A percentile compares a stretch with the other conserved stretches of the same genome.
phyloP scores from a whole-genome alignment of 495 filamentous ascomycete genomes.

The Neurospora sp. region DNA sequence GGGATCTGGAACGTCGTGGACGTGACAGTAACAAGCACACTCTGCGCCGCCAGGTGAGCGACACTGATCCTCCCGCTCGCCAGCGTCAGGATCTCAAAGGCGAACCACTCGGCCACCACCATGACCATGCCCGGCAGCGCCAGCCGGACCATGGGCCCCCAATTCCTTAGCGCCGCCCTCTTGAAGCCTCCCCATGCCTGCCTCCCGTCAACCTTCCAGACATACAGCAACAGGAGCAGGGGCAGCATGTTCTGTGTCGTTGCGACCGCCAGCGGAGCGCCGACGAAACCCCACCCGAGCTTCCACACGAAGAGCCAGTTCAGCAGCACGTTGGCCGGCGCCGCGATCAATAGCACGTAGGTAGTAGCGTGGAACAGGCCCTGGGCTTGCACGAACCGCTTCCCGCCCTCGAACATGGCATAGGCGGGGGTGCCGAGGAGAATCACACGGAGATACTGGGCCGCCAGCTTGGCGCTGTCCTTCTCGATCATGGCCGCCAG shows the following conservation, averaged over 20 bases:
- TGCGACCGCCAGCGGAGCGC: conserved; percentile 78
- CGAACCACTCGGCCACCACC: conserved; percentile 85
- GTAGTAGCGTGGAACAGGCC: conserved; percentile 61
- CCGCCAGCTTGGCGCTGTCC: conserved; percentile 53
- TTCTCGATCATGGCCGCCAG: conserved; percentile 47
- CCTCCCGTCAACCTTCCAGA: conserved; percentile 62
- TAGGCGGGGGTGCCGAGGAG: conserved; percentile 57
- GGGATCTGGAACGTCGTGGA: conserved; percentile 50
- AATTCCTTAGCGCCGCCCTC: conserved; percentile 62
- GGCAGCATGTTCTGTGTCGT: conserved; percentile 76
- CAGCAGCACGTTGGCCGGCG: conserved; percentile 55
- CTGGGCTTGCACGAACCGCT: conserved; percentile 65
- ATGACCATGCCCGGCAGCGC: conserved; percentile 80
- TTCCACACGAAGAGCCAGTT: conserved; percentile 68
- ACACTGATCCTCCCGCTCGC: conserved; percentile 61
- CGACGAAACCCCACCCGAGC: conserved; percentile 69
- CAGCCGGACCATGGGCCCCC: conserved; percentile 76
- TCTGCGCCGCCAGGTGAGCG: conserved; percentile 54
- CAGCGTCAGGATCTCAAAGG: conserved; percentile 72
- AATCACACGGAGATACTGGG: conserved; percentile 55
- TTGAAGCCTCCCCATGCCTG: conserved; percentile 86
- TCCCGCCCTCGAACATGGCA: conserved; percentile 58
- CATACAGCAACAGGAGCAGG: conserved; percentile 61
- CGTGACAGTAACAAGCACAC: conserved; percentile 44
- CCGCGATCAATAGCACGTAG: conserved; percentile 55